These are phyloP conservation scores for Populus euphratica DNA, from an alignment of 345 rosid genomes.

Conservation along the genomic window DNA sequence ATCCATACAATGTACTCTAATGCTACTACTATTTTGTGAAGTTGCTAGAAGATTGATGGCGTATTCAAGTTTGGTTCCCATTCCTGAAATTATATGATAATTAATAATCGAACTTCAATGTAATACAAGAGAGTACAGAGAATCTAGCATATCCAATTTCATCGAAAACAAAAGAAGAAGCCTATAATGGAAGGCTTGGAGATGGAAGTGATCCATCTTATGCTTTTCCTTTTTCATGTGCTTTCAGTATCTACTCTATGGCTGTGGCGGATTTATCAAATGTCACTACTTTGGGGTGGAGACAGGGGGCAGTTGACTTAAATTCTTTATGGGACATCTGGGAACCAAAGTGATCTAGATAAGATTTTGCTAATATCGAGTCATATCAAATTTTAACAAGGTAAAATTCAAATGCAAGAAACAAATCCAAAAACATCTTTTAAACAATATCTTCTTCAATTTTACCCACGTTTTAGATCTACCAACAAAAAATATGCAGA, in stretches of 20 bases:
- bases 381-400: not conserved
- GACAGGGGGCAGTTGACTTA: slow-evolving; percentile 30
- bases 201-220: not conserved
- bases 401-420: slow-evolving; percentile 3
- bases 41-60: slow-evolving; percentile 35
- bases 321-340: slow-evolving; percentile 11
- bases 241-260: not conserved
- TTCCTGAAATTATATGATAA: slow-evolving; percentile 49
- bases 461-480: not conserved
- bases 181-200: not conserved
- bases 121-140: not conserved
- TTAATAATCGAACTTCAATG: slow-evolving; percentile 10
- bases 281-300: slow-evolving; percentile 30
- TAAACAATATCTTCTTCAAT: not conserved
- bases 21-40: slow-evolving; percentile 25
- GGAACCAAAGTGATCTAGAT: not conserved
- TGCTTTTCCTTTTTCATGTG: not conserved
- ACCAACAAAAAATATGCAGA: not conserved
- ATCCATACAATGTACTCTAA: slow-evolving; percentile 41
- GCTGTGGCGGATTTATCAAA: slow-evolving; percentile 29
- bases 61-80: slow-evolving; percentile 65
- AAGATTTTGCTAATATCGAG: not conserved
- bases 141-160: not conserved
- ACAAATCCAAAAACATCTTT: not conserved
- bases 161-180: not conserved